phyloP scores from a whole-genome alignment of 441 rosid species.

The Adansonia madagascariensis region DNA sequence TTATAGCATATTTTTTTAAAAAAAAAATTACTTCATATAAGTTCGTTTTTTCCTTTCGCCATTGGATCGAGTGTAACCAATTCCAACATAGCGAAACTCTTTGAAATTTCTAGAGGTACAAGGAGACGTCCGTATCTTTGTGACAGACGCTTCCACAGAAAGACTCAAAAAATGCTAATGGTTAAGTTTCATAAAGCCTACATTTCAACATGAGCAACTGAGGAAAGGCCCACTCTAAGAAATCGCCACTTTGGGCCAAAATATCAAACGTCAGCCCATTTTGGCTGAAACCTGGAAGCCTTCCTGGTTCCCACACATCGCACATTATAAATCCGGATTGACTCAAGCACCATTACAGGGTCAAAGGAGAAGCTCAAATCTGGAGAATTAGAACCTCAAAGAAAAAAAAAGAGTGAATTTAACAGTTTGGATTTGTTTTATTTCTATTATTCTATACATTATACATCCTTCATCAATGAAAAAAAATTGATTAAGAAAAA shows the following conservation, averaged over 20 bases:
- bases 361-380: too few species aligned
- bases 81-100: not conserved
- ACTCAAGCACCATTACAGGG: not conserved
- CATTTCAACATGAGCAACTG: not conserved
- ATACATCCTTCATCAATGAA: too few species aligned
- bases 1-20: too few species aligned
- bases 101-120: not conserved
- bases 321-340: not conserved
- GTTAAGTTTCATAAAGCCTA: not conserved
- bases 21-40: too few species aligned
- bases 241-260: not conserved
- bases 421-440: not conserved
- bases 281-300: not conserved
- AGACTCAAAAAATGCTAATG: not conserved
- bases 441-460: too few species aligned
- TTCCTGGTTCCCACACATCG: not conserved
- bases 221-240: not conserved
- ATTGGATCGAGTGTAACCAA: too few species aligned
- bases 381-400: not conserved
- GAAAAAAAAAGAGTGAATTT: too few species aligned
- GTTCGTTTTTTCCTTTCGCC: too few species aligned
- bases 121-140: not conserved
- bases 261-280: not conserved
- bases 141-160: not conserved
- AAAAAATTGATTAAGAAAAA: too few species aligned